A percentile compares a stretch with the other conserved stretches of the same genome.
Evolutionary conservation across 2,329 filamentous ascomycete species (phyloP).

Genomic region (Raffaelea ambrosiae): DNA sequence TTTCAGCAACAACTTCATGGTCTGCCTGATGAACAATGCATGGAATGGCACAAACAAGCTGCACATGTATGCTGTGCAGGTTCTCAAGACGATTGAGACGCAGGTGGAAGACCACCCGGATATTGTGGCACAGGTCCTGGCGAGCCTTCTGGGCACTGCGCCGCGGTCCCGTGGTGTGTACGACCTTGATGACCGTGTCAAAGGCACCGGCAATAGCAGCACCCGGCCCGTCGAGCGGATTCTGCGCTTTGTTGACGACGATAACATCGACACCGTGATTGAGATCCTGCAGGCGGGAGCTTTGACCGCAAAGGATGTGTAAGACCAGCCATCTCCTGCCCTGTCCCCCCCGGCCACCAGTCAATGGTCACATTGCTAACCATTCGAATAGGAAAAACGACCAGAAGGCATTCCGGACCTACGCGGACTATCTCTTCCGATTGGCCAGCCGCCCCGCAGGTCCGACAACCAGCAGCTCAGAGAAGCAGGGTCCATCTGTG

Average conservation of each 20-base stretch:
- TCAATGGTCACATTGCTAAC: constrained; percentile 25
- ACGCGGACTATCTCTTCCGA: constrained; percentile 46
- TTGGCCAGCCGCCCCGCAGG: constrained; percentile 34
- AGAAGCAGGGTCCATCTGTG: too few species aligned
- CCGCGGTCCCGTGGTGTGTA: constrained; percentile 52
- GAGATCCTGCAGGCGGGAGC: constrained; percentile 33
- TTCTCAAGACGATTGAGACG: constrained; percentile 61
- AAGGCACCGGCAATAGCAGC: constrained; percentile 25
- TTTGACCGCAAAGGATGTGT: constrained; percentile 23
- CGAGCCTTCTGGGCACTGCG: constrained; percentile 52
- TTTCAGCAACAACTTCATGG: constrained; percentile 77
- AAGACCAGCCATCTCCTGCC: constrained; percentile 7
- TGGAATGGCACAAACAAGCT: constrained; percentile 69
- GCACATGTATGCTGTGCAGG: constrained; percentile 68
- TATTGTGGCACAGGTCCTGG: constrained; percentile 52
- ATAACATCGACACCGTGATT: constrained; percentile 47
- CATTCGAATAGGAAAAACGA: constrained; percentile 21
- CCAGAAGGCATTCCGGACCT: constrained; percentile 37
- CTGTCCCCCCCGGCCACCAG: constrained; percentile 10
- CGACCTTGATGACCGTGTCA: constrained; percentile 80
- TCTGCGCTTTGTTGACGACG: constrained; percentile 48
- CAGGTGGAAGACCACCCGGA: constrained; percentile 53
- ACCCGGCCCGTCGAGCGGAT: constrained; percentile 76
- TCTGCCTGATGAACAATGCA: constrained; percentile 75
- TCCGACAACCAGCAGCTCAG: too few species aligned